These are phyloP conservation scores for Aspergillus japonicus DNA, from an alignment of 2,329 filamentous ascomycete genomes.

Conservation along the genomic window DNA sequence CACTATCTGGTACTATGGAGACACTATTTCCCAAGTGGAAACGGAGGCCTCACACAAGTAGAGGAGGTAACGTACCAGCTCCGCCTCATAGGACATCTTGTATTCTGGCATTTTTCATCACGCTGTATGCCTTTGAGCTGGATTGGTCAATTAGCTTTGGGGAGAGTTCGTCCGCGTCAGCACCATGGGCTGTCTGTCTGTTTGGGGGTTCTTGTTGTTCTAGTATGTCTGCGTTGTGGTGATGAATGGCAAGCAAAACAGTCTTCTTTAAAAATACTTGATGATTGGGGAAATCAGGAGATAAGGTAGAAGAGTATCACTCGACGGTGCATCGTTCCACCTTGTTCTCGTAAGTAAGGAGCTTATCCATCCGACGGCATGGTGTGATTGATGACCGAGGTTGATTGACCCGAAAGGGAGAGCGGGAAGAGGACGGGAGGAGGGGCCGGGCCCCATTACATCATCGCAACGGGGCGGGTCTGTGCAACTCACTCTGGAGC, in stretches of 20 bases:
- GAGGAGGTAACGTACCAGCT: slow-evolving; percentile 9
- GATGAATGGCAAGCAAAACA: not conserved
- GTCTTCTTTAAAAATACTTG: not conserved
- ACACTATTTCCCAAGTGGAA: too few relatives aligned
- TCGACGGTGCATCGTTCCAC: not conserved
- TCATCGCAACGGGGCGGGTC: not conserved
- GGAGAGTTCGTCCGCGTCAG: not conserved
- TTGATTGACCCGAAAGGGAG: not conserved
- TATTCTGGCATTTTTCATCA: slow-evolving; percentile 11
- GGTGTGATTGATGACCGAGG: not conserved
- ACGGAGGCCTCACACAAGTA: not conserved
- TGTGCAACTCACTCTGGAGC: not conserved
- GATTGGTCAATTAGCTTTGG: not conserved
- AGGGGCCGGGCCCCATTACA: not conserved
- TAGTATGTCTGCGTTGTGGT: not conserved
- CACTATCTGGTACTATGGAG: not conserved
- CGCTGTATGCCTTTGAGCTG: not conserved
- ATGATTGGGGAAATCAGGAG: not conserved
- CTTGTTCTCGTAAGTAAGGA: too few relatives aligned
- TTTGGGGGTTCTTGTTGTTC: not conserved
- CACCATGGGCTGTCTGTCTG: not conserved
- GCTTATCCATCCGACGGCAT: not conserved
- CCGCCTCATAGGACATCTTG: slow-evolving; percentile 11
- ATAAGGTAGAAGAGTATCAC: not conserved
- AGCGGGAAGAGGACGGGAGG: not conserved